Evolutionary conservation across 2,329 filamentous ascomycete species (phyloP), one percentile per base, ranked within the genome.

Genomic region (Dendrostoma leiphaemia): DNA sequence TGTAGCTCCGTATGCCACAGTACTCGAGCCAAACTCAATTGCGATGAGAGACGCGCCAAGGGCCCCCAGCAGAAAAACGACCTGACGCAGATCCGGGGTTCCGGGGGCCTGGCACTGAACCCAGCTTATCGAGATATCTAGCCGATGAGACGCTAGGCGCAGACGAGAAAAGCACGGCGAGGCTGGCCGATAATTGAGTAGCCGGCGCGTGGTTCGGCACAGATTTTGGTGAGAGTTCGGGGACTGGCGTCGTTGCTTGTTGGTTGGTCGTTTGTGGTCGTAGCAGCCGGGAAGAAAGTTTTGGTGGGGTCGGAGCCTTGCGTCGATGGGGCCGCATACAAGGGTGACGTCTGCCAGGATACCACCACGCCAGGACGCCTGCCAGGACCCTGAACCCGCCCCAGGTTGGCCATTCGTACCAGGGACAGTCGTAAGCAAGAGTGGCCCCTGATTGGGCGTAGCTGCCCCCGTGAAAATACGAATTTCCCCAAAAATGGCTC

Each of bases 41-140:
- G 15, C 35, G n/a, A n/a, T n/a, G n/a, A 52, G 50, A 29, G 29
- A 32, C 9, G 26, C 23, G 50, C 50, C 50, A 26, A 45, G 46
- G 21, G 17, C 50, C 52, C 31, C 34, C 28, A 50, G 38, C 52
- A 38, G 28, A 45, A n/a, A n/a, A n/a, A n/a, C n/a, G n/a, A n/a
- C n/a, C n/a, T n/a, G n/a, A n/a, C n/a, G 28, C 48, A 23, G 37
- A 29, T 50, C 47, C 26, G 37, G 47, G 47, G 46, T 21, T 17
- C 31, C 17, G 19, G 28, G 12, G n/a, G n/a, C n/a, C n/a, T n/a
- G n/a, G n/a, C 15, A 12, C 37, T 44, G 43, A 38, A 32, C 37
- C 24, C 26, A 29, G 44, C 56, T 58, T 58, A 55, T 58, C 48
- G 32, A n/a, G 48, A 58, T 58, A 58, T 28, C 44, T 58, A 58